Base-by-base conservation (phyloP, 2,329 filamentous ascomycete species). In the Tricladium varicosporioides region DNA sequence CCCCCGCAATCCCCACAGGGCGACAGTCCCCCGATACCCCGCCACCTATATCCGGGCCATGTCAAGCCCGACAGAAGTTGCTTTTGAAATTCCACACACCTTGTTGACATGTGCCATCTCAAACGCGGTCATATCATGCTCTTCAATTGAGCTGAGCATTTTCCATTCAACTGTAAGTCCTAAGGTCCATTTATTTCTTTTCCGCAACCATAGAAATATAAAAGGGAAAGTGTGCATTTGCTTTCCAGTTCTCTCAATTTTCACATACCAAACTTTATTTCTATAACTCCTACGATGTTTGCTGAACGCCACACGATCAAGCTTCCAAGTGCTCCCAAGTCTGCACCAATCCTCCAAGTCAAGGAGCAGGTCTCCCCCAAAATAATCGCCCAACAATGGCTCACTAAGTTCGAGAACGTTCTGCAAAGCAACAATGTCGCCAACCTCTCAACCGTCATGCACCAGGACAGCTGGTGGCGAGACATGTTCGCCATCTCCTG, bases 401-500 rank as follows among this genome's bases (percentile, higher is more conserved):
- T 61, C 33, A 47, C 46, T 8, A 61, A 55, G 11, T 47, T 61
- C n/a, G 59, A 59, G 48, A 13, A 46, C 8, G 33, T 59, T 5
- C 48, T 61, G 9, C 47, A 48, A 18, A 57, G 32, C 44, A 59
- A 59, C 27, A 51, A 59, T 36, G 27, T 52, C 32, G 8, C 22
- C 7, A 48, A 43, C 31, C 48, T 56, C n/a, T 15, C 48, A 11
- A 51, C 18, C 8, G 43, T 58, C 27, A 54, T 58, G 52, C 56
- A 58, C 36, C 48, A 53, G n/a, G 42, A 59, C n/a, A 53, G 31
- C 42, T 61, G 57, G 54, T 76, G 73, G 74, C 69, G 74, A 15
- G 74, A 76, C 54, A 69, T 71, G 42, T 67, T 76, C 10, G 69
- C 70, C 7, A 63, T 76, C 0, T 68, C 71, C 4, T 76, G 73